These are phyloP conservation scores for Dendrocalamus sinicus DNA, from an alignment of 176 grass and related monocot genomes.

Conservation along the genomic window DNA sequence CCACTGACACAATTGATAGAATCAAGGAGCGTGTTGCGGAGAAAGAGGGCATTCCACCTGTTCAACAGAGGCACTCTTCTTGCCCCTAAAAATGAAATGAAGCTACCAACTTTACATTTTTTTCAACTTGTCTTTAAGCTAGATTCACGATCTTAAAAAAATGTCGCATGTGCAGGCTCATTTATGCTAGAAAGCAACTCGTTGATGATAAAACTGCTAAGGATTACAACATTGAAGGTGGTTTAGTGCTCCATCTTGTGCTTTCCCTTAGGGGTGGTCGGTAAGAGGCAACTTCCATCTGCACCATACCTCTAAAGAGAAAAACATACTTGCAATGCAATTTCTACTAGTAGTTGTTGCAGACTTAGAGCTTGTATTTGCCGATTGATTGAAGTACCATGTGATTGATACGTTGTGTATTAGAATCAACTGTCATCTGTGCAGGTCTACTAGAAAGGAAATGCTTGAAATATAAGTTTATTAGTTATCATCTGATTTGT, in stretches of 20 bases:
- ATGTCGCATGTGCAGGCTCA: constrained; percentile 50
- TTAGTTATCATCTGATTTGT: constrained; percentile 15
- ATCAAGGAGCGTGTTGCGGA: constrained; percentile 93
- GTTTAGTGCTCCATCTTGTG: constrained; percentile 91
- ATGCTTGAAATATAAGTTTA: constrained; percentile 34
- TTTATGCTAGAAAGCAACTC: constrained; percentile 96
- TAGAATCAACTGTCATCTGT: constrained; percentile 36
- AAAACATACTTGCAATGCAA: neutral
- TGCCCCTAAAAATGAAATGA: neutral
- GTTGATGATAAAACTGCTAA: constrained; percentile 94
- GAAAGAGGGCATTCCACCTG: constrained; percentile 88
- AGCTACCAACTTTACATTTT: neutral
- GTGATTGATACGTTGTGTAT: constrained; percentile 12
- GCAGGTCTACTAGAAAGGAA: constrained; percentile 4
- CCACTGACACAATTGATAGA: constrained; percentile 66
- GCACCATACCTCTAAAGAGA: neutral
- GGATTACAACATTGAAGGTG: constrained; percentile 97
- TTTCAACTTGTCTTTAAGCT: neutral
- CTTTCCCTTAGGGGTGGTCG: constrained; percentile 85
- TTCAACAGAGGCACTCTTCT: constrained; percentile 69
- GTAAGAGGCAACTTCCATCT: constrained; percentile 25
- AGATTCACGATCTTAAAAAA: neutral
- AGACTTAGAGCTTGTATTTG: constrained; percentile 9
- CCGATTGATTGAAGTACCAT: constrained; percentile 38
- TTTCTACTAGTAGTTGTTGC: constrained; percentile 14